Conservation (phyloP, 2,329 filamentous ascomycete species). For the Geosmithia morbida region DNA sequence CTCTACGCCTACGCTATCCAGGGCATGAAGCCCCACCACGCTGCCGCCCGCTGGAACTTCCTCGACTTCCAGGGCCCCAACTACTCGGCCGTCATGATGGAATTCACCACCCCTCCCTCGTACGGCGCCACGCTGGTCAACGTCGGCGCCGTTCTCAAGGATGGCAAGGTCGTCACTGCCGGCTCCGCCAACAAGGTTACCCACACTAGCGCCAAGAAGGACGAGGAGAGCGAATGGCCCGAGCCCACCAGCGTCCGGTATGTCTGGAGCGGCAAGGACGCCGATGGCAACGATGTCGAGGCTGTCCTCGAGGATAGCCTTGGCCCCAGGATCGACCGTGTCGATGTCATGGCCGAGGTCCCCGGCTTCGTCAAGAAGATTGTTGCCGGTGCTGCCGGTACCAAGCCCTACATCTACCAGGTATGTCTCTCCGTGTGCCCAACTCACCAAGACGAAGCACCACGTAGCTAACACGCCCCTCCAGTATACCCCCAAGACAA, state of each 20-base stretch:
- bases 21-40: conserved; percentile 98
- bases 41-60: conserved; percentile 88
- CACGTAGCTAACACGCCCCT: neutral
- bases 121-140: conserved; percentile 77
- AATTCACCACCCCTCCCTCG: conserved; percentile 85
- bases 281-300: conserved; percentile 59
- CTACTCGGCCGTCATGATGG: conserved; percentile 86
- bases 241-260: conserved; percentile 66
- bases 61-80: conserved; percentile 76
- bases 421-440: conserved; percentile 24
- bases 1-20: conserved; percentile 78
- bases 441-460: neutral
- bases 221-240: conserved; percentile 75
- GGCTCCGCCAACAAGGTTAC: conserved; percentile 49
- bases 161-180: conserved; percentile 65
- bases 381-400: conserved; percentile 75
- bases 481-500: conserved; percentile 58
- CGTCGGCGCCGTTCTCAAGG: conserved; percentile 69
- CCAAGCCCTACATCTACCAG: conserved; percentile 97
- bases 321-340: conserved; percentile 53
- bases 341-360: conserved; percentile 95
- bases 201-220: conserved; percentile 56
- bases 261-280: conserved; percentile 63
- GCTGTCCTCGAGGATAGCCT: conserved; percentile 57
- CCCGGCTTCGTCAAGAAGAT: conserved; percentile 93